A percentile compares a stretch with the other conserved stretches of the same genome.
phyloP scores from a whole-genome alignment of 495 filamentous ascomycete genomes.

The Trichoderma orchidacearum region DNA sequence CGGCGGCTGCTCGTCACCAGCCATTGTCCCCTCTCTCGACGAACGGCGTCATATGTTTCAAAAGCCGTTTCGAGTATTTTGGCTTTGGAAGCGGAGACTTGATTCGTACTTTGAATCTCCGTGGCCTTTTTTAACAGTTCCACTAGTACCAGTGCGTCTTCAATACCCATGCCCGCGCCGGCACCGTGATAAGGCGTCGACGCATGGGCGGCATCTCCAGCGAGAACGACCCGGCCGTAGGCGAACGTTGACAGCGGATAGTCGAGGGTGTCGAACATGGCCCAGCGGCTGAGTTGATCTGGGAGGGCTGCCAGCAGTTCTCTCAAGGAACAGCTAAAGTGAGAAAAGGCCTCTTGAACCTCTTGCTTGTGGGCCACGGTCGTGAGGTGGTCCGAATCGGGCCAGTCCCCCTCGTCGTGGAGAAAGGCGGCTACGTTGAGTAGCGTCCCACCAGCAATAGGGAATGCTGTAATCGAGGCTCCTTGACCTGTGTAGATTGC shows the following conservation, averaged over 20 bases:
- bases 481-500: background rate
- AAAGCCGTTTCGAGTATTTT: background rate
- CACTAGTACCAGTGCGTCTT: constrained; percentile 26
- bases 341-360: background rate
- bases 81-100: background rate
- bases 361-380: background rate
- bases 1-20: background rate
- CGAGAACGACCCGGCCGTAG: constrained; percentile 18
- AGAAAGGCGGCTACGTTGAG: background rate
- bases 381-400: background rate
- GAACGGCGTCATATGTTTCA: background rate
- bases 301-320: background rate
- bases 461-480: background rate
- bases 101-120: background rate
- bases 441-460: background rate
- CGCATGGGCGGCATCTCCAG: constrained; percentile 32
- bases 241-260: background rate
- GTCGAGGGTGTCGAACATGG: background rate
- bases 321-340: background rate
- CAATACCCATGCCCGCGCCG: constrained; percentile 27
- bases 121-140: constrained; percentile 11
- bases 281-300: background rate
- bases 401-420: background rate
- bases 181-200: constrained; percentile 22
- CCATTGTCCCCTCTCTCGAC: background rate